phyloP scores from a whole-genome alignment of 306 rosid species.

The Lathyrus oleraceus region DNA sequence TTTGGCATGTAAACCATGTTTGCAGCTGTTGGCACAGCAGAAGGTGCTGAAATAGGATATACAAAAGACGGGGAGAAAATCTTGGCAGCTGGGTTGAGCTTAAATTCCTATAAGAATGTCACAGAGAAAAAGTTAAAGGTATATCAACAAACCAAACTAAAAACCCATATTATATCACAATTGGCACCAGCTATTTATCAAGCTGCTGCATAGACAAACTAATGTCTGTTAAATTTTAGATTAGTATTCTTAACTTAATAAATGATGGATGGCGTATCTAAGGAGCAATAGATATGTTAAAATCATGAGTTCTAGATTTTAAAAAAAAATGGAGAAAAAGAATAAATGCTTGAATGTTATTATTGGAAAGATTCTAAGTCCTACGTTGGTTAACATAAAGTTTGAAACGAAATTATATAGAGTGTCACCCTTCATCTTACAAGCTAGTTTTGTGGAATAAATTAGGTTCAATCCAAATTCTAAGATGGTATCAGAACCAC shows the following conservation, averaged over 20 bases:
- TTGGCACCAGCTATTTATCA: conserved; percentile 16
- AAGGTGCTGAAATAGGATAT: conserved; percentile 43
- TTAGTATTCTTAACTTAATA: conserved; percentile 19
- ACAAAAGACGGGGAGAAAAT: conserved; percentile 70
- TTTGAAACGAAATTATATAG: too few species aligned
- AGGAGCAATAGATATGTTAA: neutral
- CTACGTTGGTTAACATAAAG: too few species aligned
- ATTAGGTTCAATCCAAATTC: too few species aligned
- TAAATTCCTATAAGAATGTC: conserved; percentile 64
- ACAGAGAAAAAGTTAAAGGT: conserved; percentile 24
- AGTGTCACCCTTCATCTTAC: too few species aligned
- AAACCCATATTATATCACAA: conserved; percentile 18
- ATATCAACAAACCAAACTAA: neutral
- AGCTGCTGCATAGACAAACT: conserved; percentile 26
- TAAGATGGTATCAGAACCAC: too few species aligned
- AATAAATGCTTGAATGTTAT: neutral
- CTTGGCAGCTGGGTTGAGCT: conserved; percentile 93
- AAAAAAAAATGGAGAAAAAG: neutral
- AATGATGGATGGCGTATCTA: conserved; percentile 8
- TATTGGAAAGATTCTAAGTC: too few species aligned
- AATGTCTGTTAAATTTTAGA: conserved; percentile 1
- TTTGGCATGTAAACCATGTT: conserved; percentile 66
- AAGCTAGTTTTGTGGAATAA: too few species aligned
- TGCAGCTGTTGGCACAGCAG: conserved; percentile 55
- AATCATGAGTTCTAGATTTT: neutral